Conservation (phyloP, 805 yeast species). For the Sugiyamaella qingdaonensis region DNA sequence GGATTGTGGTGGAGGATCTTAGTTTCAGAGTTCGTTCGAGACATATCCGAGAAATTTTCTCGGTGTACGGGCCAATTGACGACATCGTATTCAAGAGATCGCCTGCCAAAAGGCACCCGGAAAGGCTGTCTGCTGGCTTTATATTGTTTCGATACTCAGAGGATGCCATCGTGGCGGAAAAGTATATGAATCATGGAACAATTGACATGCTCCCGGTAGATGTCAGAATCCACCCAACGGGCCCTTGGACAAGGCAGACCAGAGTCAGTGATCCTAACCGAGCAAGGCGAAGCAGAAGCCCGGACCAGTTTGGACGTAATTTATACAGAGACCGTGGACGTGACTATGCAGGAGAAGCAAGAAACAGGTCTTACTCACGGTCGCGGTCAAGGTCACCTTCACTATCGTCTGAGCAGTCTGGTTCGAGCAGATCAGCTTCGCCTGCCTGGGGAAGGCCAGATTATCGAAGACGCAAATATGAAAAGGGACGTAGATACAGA, state of each 20-base stretch:
- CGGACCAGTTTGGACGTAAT: not conserved
- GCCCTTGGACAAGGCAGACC: not conserved
- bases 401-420: not conserved
- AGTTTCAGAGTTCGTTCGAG: not conserved
- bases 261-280: too few relatives aligned
- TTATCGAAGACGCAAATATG: not conserved
- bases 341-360: not conserved
- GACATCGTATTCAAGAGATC: slow-evolving; percentile 6
- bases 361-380: not conserved
- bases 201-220: slow-evolving; percentile 10
- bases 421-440: not conserved
- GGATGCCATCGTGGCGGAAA: slow-evolving; percentile 14
- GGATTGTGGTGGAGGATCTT: slow-evolving; percentile 8
- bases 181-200: slow-evolving; percentile 20
- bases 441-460: not conserved
- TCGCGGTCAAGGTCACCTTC: not conserved
- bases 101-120: not conserved
- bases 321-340: not conserved
- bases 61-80: slow-evolving; percentile 17
- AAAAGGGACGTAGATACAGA: not conserved
- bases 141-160: slow-evolving; percentile 10
- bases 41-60: slow-evolving; percentile 21
- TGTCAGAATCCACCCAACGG: not conserved
- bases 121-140: slow-evolving; percentile 4
- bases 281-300: not conserved